A percentile compares a stretch with the other conserved stretches of the same genome.
phyloP scores from a whole-genome alignment of 768 basidiomycete species.

The Favolaschia claudopus region DNA sequence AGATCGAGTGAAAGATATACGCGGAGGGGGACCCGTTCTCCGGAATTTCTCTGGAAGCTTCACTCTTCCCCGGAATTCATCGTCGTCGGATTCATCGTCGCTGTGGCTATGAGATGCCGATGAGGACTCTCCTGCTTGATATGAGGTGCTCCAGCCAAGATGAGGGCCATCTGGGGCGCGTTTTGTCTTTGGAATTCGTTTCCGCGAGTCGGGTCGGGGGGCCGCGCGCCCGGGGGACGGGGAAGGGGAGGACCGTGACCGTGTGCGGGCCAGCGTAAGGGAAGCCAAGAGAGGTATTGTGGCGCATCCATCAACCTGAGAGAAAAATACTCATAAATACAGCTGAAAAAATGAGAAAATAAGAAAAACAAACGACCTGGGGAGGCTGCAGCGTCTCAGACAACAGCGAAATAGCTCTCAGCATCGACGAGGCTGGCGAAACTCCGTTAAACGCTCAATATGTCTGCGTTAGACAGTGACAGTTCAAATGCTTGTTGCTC shows the following conservation, averaged over 20 bases:
- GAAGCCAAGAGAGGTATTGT: conserved; percentile 14
- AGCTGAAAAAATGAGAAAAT: no score
- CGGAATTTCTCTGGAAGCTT: conserved; percentile 11
- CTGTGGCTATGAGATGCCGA: conserved; percentile 19
- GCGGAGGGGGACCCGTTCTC: conserved; percentile 39
- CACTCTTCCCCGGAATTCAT: conserved; percentile 26
- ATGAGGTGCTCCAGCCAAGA: conserved; percentile 85
- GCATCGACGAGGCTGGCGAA: no score
- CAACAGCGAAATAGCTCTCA: no score
- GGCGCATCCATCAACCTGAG: no score
- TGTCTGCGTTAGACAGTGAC: no score
- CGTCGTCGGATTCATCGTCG: conserved; percentile 66
- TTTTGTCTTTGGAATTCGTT: conserved; percentile 45
- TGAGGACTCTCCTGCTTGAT: conserved; percentile 66
- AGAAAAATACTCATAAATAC: no score
- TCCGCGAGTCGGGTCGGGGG: conserved; percentile 58
- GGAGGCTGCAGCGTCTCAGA: no score
- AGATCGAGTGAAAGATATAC: conserved; percentile 72
- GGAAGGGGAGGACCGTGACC: conserved; percentile 80
- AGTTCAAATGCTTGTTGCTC: no score
- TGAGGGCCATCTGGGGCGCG: conserved; percentile 34
- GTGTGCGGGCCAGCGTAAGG: conserved; percentile 78
- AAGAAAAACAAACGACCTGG: no score
- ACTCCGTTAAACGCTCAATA: no score
- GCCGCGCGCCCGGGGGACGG: conserved; percentile 72